Percentiles rank a stretch among this genome's conserved stretches.
Conservation (phyloP, 345 rosid genomes). For the Pelargonium nanum region DNA sequence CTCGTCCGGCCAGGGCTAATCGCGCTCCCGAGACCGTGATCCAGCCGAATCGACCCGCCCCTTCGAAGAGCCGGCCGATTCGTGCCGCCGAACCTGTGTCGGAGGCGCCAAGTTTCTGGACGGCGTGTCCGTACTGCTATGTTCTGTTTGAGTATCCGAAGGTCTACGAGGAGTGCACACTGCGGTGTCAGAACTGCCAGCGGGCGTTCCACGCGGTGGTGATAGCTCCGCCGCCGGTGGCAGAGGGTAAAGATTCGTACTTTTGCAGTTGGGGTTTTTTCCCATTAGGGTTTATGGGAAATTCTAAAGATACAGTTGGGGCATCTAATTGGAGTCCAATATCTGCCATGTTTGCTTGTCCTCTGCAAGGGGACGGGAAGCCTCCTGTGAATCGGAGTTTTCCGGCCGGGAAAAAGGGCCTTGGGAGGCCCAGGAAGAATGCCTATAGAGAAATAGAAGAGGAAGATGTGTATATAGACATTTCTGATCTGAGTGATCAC, state of each 20-base stretch:
- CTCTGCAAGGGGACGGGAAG: conserved; percentile 16
- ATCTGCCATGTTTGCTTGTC: conserved; percentile 49
- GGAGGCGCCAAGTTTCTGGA: conserved; percentile 59
- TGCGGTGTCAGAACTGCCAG: conserved; percentile 68
- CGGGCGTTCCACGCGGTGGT: conserved; percentile 71
- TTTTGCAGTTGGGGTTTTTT: conserved; percentile 68
- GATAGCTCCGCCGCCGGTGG: conserved; percentile 51
- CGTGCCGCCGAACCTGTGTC: conserved; percentile 2
- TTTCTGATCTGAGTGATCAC: conserved; percentile 43
- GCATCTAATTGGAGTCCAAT: conserved; percentile 61
- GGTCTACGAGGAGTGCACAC: conserved; percentile 62
- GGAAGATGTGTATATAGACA: conserved; percentile 41
- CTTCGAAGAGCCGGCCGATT: neutral
- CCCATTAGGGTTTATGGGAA: conserved; percentile 56
- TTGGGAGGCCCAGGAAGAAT: conserved; percentile 2
- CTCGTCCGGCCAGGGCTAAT: conserved; percentile 18
- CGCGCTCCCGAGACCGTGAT: neutral
- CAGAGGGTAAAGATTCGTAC: conserved; percentile 40
- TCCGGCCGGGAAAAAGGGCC: neutral
- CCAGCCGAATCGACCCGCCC: neutral
- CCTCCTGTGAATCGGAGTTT: neutral
- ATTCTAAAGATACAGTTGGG: conserved; percentile 14
- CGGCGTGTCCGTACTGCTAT: conserved; percentile 84
- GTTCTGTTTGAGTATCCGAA: conserved; percentile 67
- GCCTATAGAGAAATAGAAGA: conserved; percentile 10